Evolutionary conservation across 495 filamentous ascomycete genomes (phyloP), one percentile per base, ranked within the genome.

Genomic region (Tuber brumale): DNA sequence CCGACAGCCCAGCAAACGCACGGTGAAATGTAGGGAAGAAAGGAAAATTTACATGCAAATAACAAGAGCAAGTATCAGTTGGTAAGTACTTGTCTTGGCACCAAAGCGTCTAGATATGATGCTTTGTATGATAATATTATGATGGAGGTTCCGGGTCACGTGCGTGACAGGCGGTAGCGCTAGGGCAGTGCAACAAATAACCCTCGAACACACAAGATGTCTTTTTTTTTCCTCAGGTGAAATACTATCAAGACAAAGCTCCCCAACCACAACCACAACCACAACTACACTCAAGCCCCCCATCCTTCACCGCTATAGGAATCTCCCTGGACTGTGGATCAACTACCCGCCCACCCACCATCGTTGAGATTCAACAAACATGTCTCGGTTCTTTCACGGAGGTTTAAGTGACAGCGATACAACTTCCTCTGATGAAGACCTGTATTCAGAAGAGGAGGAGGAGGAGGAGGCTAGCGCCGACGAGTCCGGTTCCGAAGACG

Each of bases 381-480:
- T 94, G 91, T 98, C 95, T 89, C 92, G 95, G 84, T 99, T 99
- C 87, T 98, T 98, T 89, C 92, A 93, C 85, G 91, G 91, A 81
- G 92, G 91, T 85, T 92, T 93, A 86, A 94, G 94, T 88, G 94
- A 94, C 86, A 95, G 93, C 82, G 86, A 88, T 80, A 90, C 90
- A 85, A 89, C 89, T 84, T 96, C 92, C 83, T 92, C 92, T 77
- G 94, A 96, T 83, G 95, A 97, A 85, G 92, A 95, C 86, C 88
- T 96, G 84, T 94, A 95, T 89, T 91, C 90, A 83, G 90, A 89
- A 80, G 89, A 89, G 79, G 91, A 91, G 83, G 87, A 90, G 83
- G 86, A 86, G 81, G 85, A 88, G 69, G 74, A 86, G 72, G 85
- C 86, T 73, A 81, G 83, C 76, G 82, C 82, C 23, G 70, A 71